These are phyloP conservation scores for Pythium dissotocum DNA, from an alignment of 352 stramenopile genomes.

Conservation along the genomic window DNA sequence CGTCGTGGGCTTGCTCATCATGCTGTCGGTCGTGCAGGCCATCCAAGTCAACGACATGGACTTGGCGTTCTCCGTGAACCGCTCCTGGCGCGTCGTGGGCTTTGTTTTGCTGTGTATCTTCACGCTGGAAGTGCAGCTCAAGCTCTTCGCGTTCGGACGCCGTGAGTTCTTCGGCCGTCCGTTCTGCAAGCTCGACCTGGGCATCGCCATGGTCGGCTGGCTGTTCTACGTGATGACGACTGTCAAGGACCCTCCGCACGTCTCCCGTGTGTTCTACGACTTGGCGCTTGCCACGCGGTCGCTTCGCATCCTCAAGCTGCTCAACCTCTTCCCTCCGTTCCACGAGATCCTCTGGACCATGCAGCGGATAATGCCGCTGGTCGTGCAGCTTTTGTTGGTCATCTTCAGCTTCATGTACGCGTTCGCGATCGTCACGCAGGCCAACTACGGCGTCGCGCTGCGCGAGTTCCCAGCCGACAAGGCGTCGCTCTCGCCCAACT, in stretches of 20 bases:
- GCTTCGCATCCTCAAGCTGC: constrained; percentile 75
- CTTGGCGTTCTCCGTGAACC: constrained; percentile 73
- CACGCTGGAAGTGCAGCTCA: constrained; percentile 69
- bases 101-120: constrained; percentile 73
- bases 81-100: constrained; percentile 70
- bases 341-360: constrained; percentile 86
- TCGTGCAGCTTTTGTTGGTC: constrained; percentile 77
- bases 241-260: constrained; percentile 51
- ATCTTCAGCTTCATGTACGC: constrained; percentile 86
- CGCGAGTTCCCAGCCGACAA: constrained; percentile 56
- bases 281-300: constrained; percentile 72
- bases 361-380: constrained; percentile 79
- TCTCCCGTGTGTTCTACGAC: constrained; percentile 80
- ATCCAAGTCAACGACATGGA: constrained; percentile 85
- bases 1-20: constrained; percentile 73
- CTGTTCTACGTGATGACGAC: constrained; percentile 78
- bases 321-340: constrained; percentile 85
- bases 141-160: constrained; percentile 82
- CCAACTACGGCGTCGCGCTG: constrained; percentile 67
- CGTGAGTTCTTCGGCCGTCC: constrained; percentile 74
- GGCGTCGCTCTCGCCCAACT: constrained; percentile 49
- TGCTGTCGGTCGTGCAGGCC: constrained; percentile 74
- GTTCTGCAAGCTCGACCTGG: constrained; percentile 79
- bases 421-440: constrained; percentile 79
- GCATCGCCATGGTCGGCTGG: constrained; percentile 72